Evolutionary conservation across 2,329 filamentous ascomycete species (phyloP).

Genomic region (Cordyceps cicadae): DNA sequence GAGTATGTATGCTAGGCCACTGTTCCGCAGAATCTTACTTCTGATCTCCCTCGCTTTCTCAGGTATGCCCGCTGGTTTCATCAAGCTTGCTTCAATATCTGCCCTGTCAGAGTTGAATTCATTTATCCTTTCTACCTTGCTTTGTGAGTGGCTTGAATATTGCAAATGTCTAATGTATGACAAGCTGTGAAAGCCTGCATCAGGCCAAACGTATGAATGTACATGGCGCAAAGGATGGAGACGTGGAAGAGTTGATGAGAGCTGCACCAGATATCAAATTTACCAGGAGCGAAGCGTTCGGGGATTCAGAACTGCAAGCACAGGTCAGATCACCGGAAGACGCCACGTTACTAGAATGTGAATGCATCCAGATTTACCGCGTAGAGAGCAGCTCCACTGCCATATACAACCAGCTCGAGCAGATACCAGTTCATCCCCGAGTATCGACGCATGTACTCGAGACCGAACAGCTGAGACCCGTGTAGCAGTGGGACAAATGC

Average conservation of each 20-base stretch:
- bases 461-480: conserved; percentile 13
- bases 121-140: not conserved
- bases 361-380: conserved; percentile 48
- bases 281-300: conserved; percentile 63
- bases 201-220: conserved; percentile 14
- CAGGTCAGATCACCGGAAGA: not conserved
- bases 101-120: too few relatives aligned
- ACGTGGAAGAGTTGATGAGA: conserved; percentile 90
- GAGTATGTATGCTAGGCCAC: too few relatives aligned
- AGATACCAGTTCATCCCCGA: conserved; percentile 10
- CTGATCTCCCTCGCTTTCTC: too few relatives aligned
- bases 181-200: conserved; percentile 15
- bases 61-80: too few relatives aligned
- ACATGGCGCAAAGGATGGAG: conserved; percentile 19
- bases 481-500: conserved; percentile 15
- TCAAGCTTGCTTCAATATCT: too few relatives aligned
- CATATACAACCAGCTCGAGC: conserved; percentile 14
- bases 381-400: conserved; percentile 63
- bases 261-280: conserved; percentile 78
- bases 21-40: too few relatives aligned
- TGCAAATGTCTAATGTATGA: conserved; percentile 14
- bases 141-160: conserved; percentile 10
- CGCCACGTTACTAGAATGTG: too few relatives aligned
- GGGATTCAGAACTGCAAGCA: conserved; percentile 57
- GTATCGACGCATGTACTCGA: conserved; percentile 15